Evolutionary conservation across 192 early-diverging fungal species (phyloP).

Genomic region (Spinellus fusiger): DNA sequence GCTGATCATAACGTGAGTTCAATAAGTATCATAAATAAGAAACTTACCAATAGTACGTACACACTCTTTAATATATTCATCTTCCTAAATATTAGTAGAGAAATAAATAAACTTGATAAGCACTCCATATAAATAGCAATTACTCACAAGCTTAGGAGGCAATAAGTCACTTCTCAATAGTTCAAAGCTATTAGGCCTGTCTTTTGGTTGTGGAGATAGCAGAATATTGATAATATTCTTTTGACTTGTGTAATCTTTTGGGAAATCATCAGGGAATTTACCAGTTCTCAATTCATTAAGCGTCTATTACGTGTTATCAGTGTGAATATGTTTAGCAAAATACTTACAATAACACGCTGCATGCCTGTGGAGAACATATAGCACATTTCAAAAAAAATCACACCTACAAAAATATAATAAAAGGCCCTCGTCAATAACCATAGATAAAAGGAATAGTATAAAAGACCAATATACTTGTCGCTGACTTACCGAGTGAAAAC

Average conservation of each 20-base stretch:
- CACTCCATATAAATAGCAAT: constrained; percentile 26
- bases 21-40: not conserved
- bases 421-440: too few species aligned
- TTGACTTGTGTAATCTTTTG: constrained; percentile 58
- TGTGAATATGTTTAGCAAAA: not conserved
- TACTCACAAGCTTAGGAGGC: constrained; percentile 57
- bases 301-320: constrained; percentile 15
- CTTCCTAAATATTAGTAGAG: constrained; percentile 48
- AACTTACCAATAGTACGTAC: constrained; percentile 67
- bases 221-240: constrained; percentile 64
- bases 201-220: constrained; percentile 68
- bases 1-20: constrained; percentile 24
- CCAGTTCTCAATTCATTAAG: constrained; percentile 66
- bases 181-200: constrained; percentile 76
- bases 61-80: constrained; percentile 88
- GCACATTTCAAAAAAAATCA: constrained; percentile 77
- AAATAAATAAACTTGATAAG: not conserved
- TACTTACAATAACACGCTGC: constrained; percentile 55
- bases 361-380: constrained; percentile 71
- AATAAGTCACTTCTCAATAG: constrained; percentile 74
- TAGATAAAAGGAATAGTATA: too few species aligned
- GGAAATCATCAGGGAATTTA: constrained; percentile 72
- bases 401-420: constrained; percentile 73
- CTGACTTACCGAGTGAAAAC: constrained; percentile 24
- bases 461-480: too few species aligned